Conservation (phyloP, 768 basidiomycete genomes). For the Pisolithus albus region DNA sequence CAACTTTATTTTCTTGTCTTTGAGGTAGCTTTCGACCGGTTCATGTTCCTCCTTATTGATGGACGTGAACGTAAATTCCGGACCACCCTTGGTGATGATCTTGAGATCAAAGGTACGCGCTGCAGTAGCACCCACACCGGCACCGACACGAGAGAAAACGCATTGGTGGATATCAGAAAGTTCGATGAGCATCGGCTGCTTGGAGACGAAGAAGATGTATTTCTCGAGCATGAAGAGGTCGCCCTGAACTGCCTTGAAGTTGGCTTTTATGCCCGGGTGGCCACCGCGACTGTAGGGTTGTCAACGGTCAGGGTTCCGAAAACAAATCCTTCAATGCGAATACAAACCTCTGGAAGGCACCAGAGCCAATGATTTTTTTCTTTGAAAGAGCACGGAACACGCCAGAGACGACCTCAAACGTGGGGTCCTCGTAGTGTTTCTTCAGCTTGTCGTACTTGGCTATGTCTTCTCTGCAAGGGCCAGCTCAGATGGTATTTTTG, state of each 20-base stretch:
- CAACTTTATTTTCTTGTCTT: conserved; percentile 84
- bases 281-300: conserved; percentile 62
- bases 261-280: conserved; percentile 94
- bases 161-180: conserved; percentile 85
- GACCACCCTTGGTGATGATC: conserved; percentile 76
- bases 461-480: conserved; percentile 56
- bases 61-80: conserved; percentile 85
- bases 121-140: conserved; percentile 71
- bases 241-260: conserved; percentile 93
- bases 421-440: conserved; percentile 91
- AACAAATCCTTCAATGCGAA: too few relatives aligned
- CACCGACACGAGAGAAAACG: conserved; percentile 89
- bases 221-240: conserved; percentile 98
- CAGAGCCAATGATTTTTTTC: conserved; percentile 87
- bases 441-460: conserved; percentile 77
- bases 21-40: conserved; percentile 75
- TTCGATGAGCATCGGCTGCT: conserved; percentile 87
- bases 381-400: conserved; percentile 87
- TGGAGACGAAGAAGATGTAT: conserved; percentile 96
- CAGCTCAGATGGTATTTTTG: background rate
- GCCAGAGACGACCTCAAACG: conserved; percentile 89
- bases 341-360: conserved; percentile 74
- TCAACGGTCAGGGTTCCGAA: background rate
- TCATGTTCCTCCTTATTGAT: conserved; percentile 96
- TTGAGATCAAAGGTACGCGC: conserved; percentile 93